Conservation (phyloP, 2,329 filamentous ascomycete genomes). For the Stachybotrys chlorohalonatus region DNA sequence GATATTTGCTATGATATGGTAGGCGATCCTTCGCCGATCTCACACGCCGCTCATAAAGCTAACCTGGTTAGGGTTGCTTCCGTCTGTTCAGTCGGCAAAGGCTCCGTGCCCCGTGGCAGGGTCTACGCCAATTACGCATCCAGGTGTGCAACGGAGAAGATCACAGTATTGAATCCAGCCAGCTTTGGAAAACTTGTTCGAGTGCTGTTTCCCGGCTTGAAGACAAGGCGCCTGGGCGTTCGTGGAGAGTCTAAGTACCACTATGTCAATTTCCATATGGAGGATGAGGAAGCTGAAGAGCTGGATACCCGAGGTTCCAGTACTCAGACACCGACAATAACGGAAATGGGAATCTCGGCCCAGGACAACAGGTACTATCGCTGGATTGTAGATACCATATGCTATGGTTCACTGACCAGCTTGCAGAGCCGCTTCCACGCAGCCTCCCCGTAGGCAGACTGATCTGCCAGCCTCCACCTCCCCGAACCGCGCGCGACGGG, state of each 20-base stretch:
- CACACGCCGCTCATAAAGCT: neutral
- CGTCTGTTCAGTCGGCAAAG: constrained; percentile 65
- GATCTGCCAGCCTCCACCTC: neutral
- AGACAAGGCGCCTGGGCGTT: constrained; percentile 84
- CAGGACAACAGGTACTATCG: constrained; percentile 2
- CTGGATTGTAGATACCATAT: too few relatives aligned
- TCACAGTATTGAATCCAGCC: constrained; percentile 90
- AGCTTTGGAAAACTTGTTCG: constrained; percentile 96
- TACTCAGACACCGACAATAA: neutral
- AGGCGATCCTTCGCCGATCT: constrained; percentile 20
- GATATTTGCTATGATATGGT: constrained; percentile 86
- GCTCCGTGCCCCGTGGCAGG: constrained; percentile 81
- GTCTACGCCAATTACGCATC: constrained; percentile 96
- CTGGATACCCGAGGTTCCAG: neutral
- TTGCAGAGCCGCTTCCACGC: constrained; percentile 22
- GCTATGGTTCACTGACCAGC: neutral
- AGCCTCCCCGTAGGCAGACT: neutral
- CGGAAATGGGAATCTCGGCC: constrained; percentile 22
- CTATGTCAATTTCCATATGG: constrained; percentile 62
- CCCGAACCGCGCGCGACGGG: too few relatives aligned
- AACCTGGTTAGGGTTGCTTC: constrained; percentile 54
- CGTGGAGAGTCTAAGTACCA: constrained; percentile 98
- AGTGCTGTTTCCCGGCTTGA: constrained; percentile 90
- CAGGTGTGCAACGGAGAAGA: constrained; percentile 83
- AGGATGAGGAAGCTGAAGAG: constrained; percentile 44